Percentiles rank a stretch among this genome's conserved stretches.
Evolutionary conservation across 2,329 filamentous ascomycete species (phyloP).

Genomic region (Trichothecium sympodiale): DNA sequence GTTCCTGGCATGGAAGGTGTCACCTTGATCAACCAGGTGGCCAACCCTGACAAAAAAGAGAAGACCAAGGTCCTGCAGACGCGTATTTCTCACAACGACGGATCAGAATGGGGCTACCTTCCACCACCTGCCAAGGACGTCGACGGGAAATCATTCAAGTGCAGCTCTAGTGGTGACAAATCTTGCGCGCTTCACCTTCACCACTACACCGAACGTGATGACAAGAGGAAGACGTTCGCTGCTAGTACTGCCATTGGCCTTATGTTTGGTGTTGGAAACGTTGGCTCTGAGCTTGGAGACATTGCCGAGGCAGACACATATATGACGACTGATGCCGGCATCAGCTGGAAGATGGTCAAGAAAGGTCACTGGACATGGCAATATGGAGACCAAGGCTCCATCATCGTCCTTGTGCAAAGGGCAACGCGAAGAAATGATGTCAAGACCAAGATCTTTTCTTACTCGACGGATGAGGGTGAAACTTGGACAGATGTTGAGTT

Average conservation of each 20-base stretch:
- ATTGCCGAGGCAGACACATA: slow-evolving; percentile 76
- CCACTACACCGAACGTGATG: slow-evolving; percentile 81
- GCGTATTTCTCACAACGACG: slow-evolving; percentile 93
- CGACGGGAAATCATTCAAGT: slow-evolving; percentile 61
- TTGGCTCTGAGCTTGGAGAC: slow-evolving; percentile 57
- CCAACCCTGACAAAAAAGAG: slow-evolving; percentile 63
- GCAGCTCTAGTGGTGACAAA: slow-evolving; percentile 42
- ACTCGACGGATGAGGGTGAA: slow-evolving; percentile 70
- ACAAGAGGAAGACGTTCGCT: slow-evolving; percentile 77
- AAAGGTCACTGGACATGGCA: slow-evolving; percentile 90
- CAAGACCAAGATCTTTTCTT: slow-evolving; percentile 58
- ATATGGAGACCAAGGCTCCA: slow-evolving; percentile 88
- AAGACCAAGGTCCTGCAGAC: slow-evolving; percentile 77
- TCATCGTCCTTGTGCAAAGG: slow-evolving; percentile 77
- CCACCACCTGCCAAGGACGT: slow-evolving; percentile 59
- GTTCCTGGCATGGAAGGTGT: slow-evolving; percentile 88
- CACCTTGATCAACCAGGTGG: slow-evolving; percentile 73
- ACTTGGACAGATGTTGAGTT: slow-evolving; percentile 73
- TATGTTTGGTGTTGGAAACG: slow-evolving; percentile 86
- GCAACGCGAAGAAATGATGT: slow-evolving; percentile 54
- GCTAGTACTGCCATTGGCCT: slow-evolving; percentile 80
- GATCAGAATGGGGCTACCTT: slow-evolving; percentile 73
- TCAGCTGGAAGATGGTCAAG: slow-evolving; percentile 76
- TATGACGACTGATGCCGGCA: slow-evolving; percentile 81
- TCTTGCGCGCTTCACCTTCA: slow-evolving; percentile 86